A percentile compares a stretch with the other conserved stretches of the same genome.
phyloP scores from a whole-genome alignment of 2,329 filamentous ascomycete species.

The Thelonectria blattea region DNA sequence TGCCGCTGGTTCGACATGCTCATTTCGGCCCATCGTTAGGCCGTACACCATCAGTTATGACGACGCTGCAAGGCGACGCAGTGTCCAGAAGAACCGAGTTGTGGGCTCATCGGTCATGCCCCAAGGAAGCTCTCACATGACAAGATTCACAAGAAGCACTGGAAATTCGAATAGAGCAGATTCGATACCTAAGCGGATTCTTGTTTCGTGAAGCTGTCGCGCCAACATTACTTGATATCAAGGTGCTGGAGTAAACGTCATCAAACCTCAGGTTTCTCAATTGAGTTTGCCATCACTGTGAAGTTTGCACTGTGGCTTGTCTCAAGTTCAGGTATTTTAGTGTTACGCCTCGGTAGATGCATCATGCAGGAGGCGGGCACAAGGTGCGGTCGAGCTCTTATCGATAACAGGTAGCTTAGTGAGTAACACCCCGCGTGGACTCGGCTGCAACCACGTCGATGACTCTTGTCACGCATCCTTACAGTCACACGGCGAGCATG shows the following conservation, averaged over 20 bases:
- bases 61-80: background rate
- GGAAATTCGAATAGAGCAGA: conserved; percentile 4
- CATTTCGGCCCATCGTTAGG: background rate
- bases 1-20: background rate
- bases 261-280: background rate
- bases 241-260: background rate
- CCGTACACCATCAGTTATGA: background rate
- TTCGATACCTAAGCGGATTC: background rate
- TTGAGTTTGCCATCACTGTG: background rate
- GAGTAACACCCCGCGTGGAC: conserved; percentile 36
- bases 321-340: background rate
- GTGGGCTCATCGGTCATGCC: background rate
- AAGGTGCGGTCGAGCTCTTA: conserved; percentile 9
- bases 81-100: background rate
- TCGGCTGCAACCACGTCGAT: conserved; percentile 26
- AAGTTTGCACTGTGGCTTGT: conserved; percentile 5
- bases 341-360: background rate
- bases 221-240: background rate
- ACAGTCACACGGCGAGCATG: conserved; percentile 33
- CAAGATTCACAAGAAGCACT: too few species aligned
- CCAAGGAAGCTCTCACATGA: background rate
- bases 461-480: conserved; percentile 29
- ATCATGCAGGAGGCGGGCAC: background rate
- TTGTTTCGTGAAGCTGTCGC: background rate
- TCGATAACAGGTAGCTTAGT: conserved; percentile 18